Evolutionary conservation across 371 early-diverging fungal genomes (phyloP).

Genomic region (Nematocida ausubeli): DNA sequence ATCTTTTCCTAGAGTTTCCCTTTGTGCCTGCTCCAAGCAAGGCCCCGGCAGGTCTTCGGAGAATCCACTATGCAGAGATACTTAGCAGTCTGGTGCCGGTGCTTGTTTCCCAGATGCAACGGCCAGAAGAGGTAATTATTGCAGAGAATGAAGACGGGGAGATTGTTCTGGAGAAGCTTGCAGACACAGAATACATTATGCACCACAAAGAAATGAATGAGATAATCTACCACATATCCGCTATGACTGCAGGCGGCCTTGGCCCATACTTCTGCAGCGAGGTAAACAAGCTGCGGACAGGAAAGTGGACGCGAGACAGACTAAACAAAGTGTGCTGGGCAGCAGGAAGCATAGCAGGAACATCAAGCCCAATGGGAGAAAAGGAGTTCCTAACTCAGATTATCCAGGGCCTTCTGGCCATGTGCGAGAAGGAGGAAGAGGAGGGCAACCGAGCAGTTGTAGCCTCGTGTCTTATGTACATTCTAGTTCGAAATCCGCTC

Average conservation of each 20-base stretch:
- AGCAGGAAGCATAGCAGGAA: conserved; percentile 90
- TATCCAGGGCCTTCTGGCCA: conserved; percentile 84
- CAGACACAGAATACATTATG: conserved; percentile 92
- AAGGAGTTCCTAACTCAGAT: conserved; percentile 90
- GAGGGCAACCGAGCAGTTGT: conserved; percentile 98
- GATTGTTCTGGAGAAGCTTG: conserved; percentile 90
- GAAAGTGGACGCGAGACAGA: conserved; percentile 72
- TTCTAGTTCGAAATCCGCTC: conserved; percentile 94
- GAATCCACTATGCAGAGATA: conserved; percentile 53
- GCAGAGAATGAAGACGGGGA: conserved; percentile 99
- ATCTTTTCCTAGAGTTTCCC: conserved; percentile 46
- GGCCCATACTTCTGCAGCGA: conserved; percentile 58
- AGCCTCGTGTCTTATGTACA: conserved; percentile 98
- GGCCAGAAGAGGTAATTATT: conserved; percentile 75
- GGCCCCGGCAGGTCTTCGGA: conserved; percentile 47
- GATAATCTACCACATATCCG: conserved; percentile 59
- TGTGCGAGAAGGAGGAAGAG: conserved; percentile 84
- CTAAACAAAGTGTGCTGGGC: conserved; percentile 97
- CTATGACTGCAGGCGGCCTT: conserved; percentile 54
- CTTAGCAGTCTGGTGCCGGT: conserved; percentile 55
- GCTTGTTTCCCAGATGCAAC: conserved; percentile 65
- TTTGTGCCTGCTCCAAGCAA: conserved; percentile 24
- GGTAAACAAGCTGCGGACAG: conserved; percentile 29
- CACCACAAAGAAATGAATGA: conserved; percentile 89
- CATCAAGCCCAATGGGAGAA: conserved; percentile 87